Evolutionary conservation across 2,329 filamentous ascomycete species (phyloP).

Genomic region (Fusarium brevicatenulatum): DNA sequence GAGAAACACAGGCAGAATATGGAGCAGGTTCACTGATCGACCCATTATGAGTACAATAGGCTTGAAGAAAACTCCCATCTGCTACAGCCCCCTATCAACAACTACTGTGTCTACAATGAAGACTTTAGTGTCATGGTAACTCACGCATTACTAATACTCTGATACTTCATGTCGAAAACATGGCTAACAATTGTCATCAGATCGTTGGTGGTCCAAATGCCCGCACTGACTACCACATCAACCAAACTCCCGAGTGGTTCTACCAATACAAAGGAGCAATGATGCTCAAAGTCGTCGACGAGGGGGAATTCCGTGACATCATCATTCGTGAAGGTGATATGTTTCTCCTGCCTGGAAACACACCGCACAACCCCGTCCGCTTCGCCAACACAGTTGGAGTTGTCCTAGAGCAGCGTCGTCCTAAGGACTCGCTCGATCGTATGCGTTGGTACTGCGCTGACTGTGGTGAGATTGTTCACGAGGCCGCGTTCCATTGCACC

Average conservation of each 20-base stretch:
- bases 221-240: slow-evolving; percentile 98
- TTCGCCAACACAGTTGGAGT: slow-evolving; percentile 95
- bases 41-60: slow-evolving; percentile 61
- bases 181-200: slow-evolving; percentile 50
- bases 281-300: slow-evolving; percentile 90
- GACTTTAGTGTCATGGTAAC: slow-evolving; percentile 82
- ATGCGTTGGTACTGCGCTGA: slow-evolving; percentile 89
- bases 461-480: slow-evolving; percentile 80
- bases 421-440: slow-evolving; percentile 74
- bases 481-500: slow-evolving; percentile 87
- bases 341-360: slow-evolving; percentile 92
- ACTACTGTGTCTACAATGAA: slow-evolving; percentile 94
- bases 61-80: slow-evolving; percentile 91
- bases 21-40: slow-evolving; percentile 14
- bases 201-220: slow-evolving; percentile 97
- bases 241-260: slow-evolving; percentile 96
- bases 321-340: slow-evolving; percentile 92
- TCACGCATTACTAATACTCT: neutral
- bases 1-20: neutral
- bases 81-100: slow-evolving; percentile 93
- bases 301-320: slow-evolving; percentile 78
- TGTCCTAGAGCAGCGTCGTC: slow-evolving; percentile 87
- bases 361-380: slow-evolving; percentile 94
- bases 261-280: slow-evolving; percentile 95
- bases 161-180: neutral